Percentiles rank a stretch among this genome's conserved stretches.
phyloP scores from a whole-genome alignment of 768 basidiomycete genomes.

The Cystobasidium ongulense region DNA sequence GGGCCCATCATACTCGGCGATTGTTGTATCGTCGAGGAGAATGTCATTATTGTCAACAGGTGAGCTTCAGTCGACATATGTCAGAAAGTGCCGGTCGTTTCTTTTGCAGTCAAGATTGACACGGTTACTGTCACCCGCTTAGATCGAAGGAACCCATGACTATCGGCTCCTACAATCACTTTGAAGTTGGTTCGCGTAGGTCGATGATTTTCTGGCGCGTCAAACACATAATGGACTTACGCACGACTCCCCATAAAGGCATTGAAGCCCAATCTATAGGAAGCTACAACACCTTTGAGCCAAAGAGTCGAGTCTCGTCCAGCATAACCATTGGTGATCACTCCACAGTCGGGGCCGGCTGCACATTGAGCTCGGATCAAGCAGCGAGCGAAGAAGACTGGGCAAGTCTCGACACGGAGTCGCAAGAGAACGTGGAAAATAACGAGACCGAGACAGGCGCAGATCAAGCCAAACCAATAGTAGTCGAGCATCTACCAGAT shows the following conservation, averaged over 20 bases:
- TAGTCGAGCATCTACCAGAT: constrained; percentile 65
- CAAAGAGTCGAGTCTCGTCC: constrained; percentile 72
- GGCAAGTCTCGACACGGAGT: neutral
- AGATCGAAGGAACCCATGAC: constrained; percentile 54
- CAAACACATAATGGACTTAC: neutral
- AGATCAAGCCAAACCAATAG: constrained; percentile 44
- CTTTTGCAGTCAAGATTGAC: neutral
- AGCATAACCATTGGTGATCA: constrained; percentile 68
- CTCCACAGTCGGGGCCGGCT: constrained; percentile 74
- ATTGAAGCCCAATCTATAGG: constrained; percentile 80
- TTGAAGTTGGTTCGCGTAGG: constrained; percentile 88
- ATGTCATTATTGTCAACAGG: constrained; percentile 81
- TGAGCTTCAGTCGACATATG: constrained; percentile 41
- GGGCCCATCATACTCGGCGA: constrained; percentile 84
- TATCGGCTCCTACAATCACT: constrained; percentile 86
- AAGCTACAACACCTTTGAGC: constrained; percentile 74
- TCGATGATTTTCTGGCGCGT: constrained; percentile 37
- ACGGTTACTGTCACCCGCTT: too few species aligned
- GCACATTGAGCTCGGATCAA: constrained; percentile 62
- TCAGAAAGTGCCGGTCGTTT: neutral
- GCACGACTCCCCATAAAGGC: constrained; percentile 50
- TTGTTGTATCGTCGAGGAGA: constrained; percentile 85
- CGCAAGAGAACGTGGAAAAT: neutral
- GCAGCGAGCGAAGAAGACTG: constrained; percentile 6
- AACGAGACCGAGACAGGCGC: neutral